A percentile compares a stretch with the other conserved stretches of the same genome.
Conservation (phyloP, 2,329 filamentous ascomycete genomes). For the Domatiomyces globalis region DNA sequence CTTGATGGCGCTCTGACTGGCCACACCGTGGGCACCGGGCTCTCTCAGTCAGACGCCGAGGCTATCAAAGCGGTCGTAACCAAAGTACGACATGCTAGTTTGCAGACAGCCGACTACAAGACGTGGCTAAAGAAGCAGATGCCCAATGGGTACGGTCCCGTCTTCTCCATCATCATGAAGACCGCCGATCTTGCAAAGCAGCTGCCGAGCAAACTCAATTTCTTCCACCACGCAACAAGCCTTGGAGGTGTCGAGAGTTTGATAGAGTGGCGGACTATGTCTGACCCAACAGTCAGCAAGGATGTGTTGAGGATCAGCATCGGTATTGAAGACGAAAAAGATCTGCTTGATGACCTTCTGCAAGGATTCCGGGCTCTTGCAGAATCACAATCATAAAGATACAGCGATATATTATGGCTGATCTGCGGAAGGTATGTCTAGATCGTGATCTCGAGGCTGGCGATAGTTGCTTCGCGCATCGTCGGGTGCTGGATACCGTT, state of each 20-base stretch:
- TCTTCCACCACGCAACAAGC: conserved; percentile 93
- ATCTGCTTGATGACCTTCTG: conserved; percentile 62
- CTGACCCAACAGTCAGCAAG: conserved; percentile 57
- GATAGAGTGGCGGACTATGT: conserved; percentile 93
- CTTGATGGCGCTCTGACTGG: conserved; percentile 40
- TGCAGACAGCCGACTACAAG: conserved; percentile 52
- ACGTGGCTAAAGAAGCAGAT: conserved; percentile 76
- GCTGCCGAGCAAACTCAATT: conserved; percentile 60
- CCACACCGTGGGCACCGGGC: conserved; percentile 23
- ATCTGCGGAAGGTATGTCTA: background rate
- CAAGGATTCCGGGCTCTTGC: conserved; percentile 48
- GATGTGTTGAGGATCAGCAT: conserved; percentile 67
- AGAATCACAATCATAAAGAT: background rate
- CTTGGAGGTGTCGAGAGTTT: conserved; percentile 87
- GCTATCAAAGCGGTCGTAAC: conserved; percentile 42
- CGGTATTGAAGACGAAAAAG: conserved; percentile 75
- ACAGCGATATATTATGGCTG: background rate
- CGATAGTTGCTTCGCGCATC: background rate
- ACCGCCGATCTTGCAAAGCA: conserved; percentile 46
- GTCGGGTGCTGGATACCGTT: background rate
- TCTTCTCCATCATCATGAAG: conserved; percentile 62
- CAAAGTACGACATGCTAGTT: conserved; percentile 59
- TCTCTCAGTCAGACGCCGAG: conserved; percentile 28
- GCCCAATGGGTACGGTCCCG: conserved; percentile 78
- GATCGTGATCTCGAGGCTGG: too few species aligned